phyloP scores from a whole-genome alignment of 306 rosid genomes.

The Malus sylvestris region DNA sequence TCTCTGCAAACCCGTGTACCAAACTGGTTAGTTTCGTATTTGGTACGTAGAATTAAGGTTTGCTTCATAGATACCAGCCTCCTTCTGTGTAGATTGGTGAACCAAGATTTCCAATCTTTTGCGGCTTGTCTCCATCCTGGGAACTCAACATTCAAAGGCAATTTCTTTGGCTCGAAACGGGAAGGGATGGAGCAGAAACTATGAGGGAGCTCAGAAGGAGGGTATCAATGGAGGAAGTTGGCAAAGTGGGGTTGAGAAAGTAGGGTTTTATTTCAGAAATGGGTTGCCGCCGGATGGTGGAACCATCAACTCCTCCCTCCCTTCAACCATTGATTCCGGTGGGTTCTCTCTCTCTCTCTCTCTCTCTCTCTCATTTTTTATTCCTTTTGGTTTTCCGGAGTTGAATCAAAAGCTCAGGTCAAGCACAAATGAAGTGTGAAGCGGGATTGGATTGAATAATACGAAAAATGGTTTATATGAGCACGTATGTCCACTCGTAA shows the following conservation, averaged over 20 bases:
- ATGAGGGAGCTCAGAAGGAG: not conserved
- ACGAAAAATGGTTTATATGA: not conserved
- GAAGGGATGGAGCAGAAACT: not conserved
- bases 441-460: not conserved
- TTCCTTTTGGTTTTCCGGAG: not conserved
- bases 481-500: not conserved
- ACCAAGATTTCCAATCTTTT: constrained; percentile 29
- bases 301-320: not conserved
- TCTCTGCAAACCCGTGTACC: constrained; percentile 27
- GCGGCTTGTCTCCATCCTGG: not conserved
- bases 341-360: not conserved
- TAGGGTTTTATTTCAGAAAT: constrained; percentile 22
- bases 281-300: constrained; percentile 40
- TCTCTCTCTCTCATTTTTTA: not conserved
- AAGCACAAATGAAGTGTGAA: not conserved
- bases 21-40: constrained; percentile 2
- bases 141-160: not conserved
- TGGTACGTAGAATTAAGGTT: constrained; percentile 23
- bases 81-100: constrained; percentile 35
- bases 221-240: not conserved
- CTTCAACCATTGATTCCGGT: not conserved
- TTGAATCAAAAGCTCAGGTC: not conserved
- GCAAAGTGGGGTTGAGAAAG: constrained; percentile 21
- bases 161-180: not conserved
- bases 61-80: constrained; percentile 40